Conservation (phyloP, 2,329 filamentous ascomycete species). For the Blastomyces gilchristii region DNA sequence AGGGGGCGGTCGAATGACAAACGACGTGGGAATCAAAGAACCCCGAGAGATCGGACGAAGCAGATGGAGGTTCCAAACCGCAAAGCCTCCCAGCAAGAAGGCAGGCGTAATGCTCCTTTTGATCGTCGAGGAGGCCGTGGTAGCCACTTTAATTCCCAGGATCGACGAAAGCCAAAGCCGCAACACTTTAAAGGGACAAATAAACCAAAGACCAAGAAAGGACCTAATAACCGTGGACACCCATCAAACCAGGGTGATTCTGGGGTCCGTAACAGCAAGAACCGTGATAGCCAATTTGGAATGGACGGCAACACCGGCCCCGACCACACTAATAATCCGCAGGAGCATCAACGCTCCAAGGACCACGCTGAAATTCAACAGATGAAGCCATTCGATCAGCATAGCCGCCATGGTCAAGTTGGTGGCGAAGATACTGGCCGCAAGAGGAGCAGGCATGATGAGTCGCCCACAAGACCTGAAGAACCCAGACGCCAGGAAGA, state of each 20-base stretch:
- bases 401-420: constrained; percentile 7
- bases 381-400: background rate
- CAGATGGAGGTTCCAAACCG: background rate
- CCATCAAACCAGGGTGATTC: background rate
- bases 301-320: background rate
- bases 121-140: constrained; percentile 8
- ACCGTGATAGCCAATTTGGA: background rate
- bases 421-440: constrained; percentile 10
- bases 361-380: constrained; percentile 1
- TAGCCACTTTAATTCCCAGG: background rate
- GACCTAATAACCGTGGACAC: background rate
- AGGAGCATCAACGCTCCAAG: background rate
- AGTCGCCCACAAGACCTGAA: constrained; percentile 16
- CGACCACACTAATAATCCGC: background rate
- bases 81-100: background rate
- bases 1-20: background rate
- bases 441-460: constrained; percentile 14
- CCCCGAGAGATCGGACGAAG: background rate
- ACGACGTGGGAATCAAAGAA: constrained; percentile 4
- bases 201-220: constrained; percentile 4
- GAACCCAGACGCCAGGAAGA: constrained; percentile 25
- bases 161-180: constrained; percentile 2
- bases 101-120: background rate
- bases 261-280: background rate
- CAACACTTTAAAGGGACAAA: constrained; percentile 1